Conservation (phyloP, 1,139 yeast species). For the Candida sp. region DNA sequence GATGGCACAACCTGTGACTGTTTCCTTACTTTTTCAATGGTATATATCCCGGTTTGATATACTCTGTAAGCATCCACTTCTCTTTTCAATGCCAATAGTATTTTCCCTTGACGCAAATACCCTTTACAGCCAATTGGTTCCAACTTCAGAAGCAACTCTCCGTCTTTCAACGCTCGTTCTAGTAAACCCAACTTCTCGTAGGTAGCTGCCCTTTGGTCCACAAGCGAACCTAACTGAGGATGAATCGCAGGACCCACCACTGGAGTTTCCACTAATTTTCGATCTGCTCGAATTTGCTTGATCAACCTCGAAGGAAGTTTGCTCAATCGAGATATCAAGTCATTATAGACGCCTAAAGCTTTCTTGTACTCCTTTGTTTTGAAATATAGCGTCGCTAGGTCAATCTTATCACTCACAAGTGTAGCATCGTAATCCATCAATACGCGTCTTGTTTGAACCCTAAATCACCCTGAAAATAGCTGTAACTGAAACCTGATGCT, state of each 20-base stretch:
- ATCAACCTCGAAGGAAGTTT: conserved; percentile 12
- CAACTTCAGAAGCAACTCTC: conserved; percentile 32
- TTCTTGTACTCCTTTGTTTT: conserved; percentile 22
- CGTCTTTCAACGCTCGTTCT: conserved; percentile 43
- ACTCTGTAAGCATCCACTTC: conserved; percentile 40
- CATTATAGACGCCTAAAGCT: conserved; percentile 23
- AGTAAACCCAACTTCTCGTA: conserved; percentile 45
- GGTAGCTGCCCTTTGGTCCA: conserved; percentile 58
- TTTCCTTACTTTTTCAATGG: conserved; percentile 23
- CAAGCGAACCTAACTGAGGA: conserved; percentile 20
- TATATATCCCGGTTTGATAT: conserved; percentile 40
- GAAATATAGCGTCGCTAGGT: conserved; percentile 32
- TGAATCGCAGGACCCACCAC: conserved; percentile 23
- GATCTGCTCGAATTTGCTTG: conserved; percentile 15
- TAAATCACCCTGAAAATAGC: not conserved
- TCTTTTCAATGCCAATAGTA: conserved; percentile 26
- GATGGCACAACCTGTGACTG: conserved; percentile 22
- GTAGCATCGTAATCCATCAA: conserved; percentile 1
- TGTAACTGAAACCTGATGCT: not conserved
- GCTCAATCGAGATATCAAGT: conserved; percentile 14
- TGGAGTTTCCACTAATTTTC: conserved; percentile 21
- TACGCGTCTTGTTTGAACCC: not conserved
- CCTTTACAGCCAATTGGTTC: conserved; percentile 63
- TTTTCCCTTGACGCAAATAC: conserved; percentile 52
- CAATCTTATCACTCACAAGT: conserved; percentile 24